Evolutionary conservation across 768 basidiomycete species (phyloP), one percentile per base, ranked within the genome.

Genomic region (Lentinula guzmanii): DNA sequence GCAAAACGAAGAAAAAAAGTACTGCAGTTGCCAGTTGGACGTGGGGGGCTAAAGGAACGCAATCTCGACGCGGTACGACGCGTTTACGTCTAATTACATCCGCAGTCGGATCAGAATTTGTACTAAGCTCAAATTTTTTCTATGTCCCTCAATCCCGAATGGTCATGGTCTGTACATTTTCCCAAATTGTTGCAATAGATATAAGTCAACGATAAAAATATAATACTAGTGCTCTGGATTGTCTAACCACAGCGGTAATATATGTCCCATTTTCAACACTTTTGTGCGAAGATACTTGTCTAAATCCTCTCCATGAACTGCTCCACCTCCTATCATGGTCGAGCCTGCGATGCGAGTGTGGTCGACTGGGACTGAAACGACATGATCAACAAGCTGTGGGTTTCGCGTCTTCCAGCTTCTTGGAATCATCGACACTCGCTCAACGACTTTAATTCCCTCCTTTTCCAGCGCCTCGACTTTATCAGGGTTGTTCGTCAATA

Each of bases 401-500:
- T 75, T 72, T 60, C 76, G 71, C 62, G 77, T 66, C 70, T 81
- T 77, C 96, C 97, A 99, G 65, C 89, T 89, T 60, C 93, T 80
- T 16, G 97, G 97, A 10, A 98, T 86, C 96, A 99, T 98, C 51
- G 91, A 81, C 6, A 98, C 91, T 13, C 95, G 84, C 73, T 98
- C 94, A 4, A 79, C 77, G 18, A 99, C 84, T 16, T 72, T 75
- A 57, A 99, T 79, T 8, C 93, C 91, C 72, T 98, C 96, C 67
- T 79, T 81, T 73, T 89, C 83, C 66, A 98, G 75, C 50, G 95
- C 94, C 64, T 85, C 81, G 45, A 99, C 89, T 76, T 99, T 99
- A 75, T 95, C 95, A 9, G 97, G 97, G 74, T 99, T 99, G 75
- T 99, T 99, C 62, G 97, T 99, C 74, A 99, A 95, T 83, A 50